Evolutionary conservation across 805 yeast species (phyloP).

Genomic region (Candida broadrunensis): DNA sequence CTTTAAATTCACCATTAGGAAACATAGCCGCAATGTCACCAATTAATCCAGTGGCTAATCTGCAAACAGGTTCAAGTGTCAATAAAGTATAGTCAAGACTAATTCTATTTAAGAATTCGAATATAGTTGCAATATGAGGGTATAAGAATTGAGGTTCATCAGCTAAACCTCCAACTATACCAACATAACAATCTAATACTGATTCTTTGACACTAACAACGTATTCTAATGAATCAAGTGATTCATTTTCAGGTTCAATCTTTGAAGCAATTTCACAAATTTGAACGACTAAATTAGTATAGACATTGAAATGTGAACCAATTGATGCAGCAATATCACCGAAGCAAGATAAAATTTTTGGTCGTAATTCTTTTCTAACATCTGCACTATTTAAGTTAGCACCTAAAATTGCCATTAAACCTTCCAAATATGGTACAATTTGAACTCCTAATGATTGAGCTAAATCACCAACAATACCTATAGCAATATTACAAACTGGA

Average conservation of each 20-base stretch:
- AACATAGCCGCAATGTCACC: conserved; percentile 92
- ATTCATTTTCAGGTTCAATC: conserved; percentile 60
- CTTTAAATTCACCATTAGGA: conserved; percentile 71
- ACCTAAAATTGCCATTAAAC: conserved; percentile 82
- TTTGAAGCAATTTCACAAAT: conserved; percentile 68
- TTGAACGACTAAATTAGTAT: conserved; percentile 74
- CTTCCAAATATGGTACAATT: conserved; percentile 71
- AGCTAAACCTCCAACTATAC: conserved; percentile 87
- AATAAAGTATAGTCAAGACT: conserved; percentile 59
- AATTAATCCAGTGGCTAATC: conserved; percentile 84
- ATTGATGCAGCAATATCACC: conserved; percentile 94
- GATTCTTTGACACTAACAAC: conserved; percentile 72
- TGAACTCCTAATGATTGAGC: conserved; percentile 80
- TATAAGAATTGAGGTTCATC: conserved; percentile 61
- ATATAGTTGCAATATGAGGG: conserved; percentile 66
- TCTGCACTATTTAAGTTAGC: conserved; percentile 62
- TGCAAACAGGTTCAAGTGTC: conserved; percentile 65
- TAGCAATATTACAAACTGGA: conserved; percentile 83
- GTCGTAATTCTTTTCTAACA: conserved; percentile 78
- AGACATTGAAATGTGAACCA: conserved; percentile 73
- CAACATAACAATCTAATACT: conserved; percentile 93
- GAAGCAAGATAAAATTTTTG: conserved; percentile 85
- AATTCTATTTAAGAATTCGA: conserved; percentile 62
- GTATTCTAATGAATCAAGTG: conserved; percentile 77
- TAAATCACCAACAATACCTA: conserved; percentile 93